Base-by-base conservation (phyloP, 1,284 basidiomycete species). In the Moniliella sp. region DNA sequence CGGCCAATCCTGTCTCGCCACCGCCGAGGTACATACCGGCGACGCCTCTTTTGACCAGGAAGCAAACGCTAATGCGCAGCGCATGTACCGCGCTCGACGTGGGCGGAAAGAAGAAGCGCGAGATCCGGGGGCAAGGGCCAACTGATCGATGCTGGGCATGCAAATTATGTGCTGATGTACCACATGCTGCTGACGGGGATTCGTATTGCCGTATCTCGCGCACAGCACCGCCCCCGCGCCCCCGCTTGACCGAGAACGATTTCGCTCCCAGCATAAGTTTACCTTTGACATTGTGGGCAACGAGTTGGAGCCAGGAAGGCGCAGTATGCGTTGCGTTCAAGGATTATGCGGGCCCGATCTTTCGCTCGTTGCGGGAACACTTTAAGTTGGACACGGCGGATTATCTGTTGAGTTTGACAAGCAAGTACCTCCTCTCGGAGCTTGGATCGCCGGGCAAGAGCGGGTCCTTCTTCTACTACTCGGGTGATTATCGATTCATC, bases 171-270 rank as follows among this genome's bases (percentile, higher is more conserved):
- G 39, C 67, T 97, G 53, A 94, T 94, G 88, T 97, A 94, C 67
- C 94, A 97, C 67, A 97, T 97, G 88, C n/a, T n/a, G n/a, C 69
- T 97, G 50, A 97, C 88, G 3, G 88, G 88, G 4, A 94, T 97
- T 43, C 75, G 88, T 18, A 86, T 86, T 47, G 86, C 10, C n/a
- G 21, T n/a, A n/a, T 23, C 8, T 94, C 88, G 28, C 69, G 88
- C 44, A 91, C 81, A 65, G 82, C 91, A 61, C 86, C 86, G 29
- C 94, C 94, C 66, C 74, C 83, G 12, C 76, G 76, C 61, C 71
- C 82, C 35, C 71, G 75, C 1, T 64, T 97, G 19, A 79, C 76
- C 5, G 71, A 75, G 27, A 79, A 79, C 23, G 88, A 97, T 62
- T 97, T 84, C 50, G 66, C 2, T 80, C 86, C 15, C 69, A 73